phyloP scores from a whole-genome alignment of 495 filamentous ascomycete species.

The Neurospora tetraspora region DNA sequence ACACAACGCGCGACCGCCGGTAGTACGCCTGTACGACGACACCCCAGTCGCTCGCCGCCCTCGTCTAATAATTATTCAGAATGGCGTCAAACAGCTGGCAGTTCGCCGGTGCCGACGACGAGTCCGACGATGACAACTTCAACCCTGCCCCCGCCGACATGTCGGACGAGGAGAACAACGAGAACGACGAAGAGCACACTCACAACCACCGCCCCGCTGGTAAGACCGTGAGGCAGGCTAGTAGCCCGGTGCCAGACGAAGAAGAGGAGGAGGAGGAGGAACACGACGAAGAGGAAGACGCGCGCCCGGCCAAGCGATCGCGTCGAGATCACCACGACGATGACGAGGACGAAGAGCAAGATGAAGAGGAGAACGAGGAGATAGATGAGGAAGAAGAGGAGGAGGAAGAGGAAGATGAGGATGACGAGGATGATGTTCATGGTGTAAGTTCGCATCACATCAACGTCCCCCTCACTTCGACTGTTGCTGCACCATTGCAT shows the following conservation, averaged over 20 bases:
- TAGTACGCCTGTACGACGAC: not conserved
- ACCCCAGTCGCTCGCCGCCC: not conserved
- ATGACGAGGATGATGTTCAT: constrained; percentile 30
- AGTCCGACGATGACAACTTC: constrained; percentile 69
- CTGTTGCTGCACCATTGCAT: not conserved
- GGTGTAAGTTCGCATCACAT: constrained; percentile 18
- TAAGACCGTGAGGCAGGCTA: constrained; percentile 5
- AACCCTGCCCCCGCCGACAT: constrained; percentile 60
- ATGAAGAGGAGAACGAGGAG: constrained; percentile 28
- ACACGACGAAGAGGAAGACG: constrained; percentile 26
- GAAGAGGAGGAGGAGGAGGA: constrained; percentile 36
- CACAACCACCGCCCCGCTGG: not conserved
- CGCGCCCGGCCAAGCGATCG: constrained; percentile 14
- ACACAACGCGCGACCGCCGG: not conserved
- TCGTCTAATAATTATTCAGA: not conserved
- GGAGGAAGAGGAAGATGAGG: constrained; percentile 46
- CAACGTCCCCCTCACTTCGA: not conserved
- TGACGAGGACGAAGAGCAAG: constrained; percentile 40
- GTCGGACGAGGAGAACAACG: constrained; percentile 51
- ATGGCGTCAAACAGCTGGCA: constrained; percentile 22
- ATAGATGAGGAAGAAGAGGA: constrained; percentile 48
- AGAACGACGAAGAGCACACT: constrained; percentile 3
- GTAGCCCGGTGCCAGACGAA: constrained; percentile 14
- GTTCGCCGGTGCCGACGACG: constrained; percentile 42
- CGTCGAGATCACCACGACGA: constrained; percentile 9